These are phyloP conservation scores for Colletotrichum graminicola DNA, from an alignment of 2,329 filamentous ascomycete genomes.

Conservation along the genomic window DNA sequence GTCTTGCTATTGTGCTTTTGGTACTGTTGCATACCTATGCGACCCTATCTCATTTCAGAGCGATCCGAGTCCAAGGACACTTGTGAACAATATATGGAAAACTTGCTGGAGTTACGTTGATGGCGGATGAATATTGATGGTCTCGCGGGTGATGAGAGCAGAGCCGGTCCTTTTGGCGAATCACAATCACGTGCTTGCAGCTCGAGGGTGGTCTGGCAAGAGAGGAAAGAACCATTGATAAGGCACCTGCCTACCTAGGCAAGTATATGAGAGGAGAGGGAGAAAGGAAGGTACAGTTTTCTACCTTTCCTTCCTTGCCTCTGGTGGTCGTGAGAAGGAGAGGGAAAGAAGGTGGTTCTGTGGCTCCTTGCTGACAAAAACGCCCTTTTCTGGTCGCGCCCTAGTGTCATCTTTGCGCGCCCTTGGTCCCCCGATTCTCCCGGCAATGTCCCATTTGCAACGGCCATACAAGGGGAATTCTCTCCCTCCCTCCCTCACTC, in stretches of 20 bases:
- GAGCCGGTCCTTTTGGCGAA: not conserved
- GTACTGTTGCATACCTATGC: not conserved
- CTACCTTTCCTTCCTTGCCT: no score
- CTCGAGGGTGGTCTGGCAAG: fast-evolving
- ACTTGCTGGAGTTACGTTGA: not conserved
- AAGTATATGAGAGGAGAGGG: no score
- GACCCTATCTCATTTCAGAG: not conserved
- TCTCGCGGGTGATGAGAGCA: not conserved
- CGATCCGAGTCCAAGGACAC: not conserved
- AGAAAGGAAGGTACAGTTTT: not conserved
- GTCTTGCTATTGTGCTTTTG: no score
- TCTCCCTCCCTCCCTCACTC: constrained; percentile 4
- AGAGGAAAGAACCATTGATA: not conserved
- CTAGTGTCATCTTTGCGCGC: constrained; percentile 3
- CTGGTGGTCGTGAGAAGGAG: not conserved
- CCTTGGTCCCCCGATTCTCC: not conserved
- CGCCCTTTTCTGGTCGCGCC: not conserved
- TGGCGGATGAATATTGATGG: no score
- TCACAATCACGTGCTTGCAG: not conserved
- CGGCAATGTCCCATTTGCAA: not conserved
- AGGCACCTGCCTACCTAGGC: no score
- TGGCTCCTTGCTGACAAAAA: not conserved
- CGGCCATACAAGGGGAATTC: no score
- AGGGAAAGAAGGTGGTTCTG: not conserved
- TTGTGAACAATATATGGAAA: not conserved